These are phyloP conservation scores for Stropharia rugosoannulata DNA, from an alignment of 768 basidiomycete genomes.

Conservation along the genomic window DNA sequence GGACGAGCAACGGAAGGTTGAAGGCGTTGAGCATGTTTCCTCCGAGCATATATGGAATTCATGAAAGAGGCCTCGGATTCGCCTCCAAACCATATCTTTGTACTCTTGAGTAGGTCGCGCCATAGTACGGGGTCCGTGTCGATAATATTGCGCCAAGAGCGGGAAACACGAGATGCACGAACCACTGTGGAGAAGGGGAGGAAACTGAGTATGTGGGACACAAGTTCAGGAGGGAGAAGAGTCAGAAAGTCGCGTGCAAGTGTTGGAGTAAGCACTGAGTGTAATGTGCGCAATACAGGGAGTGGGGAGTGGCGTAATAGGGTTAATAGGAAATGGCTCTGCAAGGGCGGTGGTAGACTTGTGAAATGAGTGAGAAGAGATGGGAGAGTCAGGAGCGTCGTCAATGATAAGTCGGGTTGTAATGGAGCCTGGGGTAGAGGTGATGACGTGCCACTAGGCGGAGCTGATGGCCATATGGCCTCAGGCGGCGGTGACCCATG, in stretches of 20 bases:
- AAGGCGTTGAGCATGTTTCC: conserved; percentile 42
- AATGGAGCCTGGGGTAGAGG: conserved; percentile 69
- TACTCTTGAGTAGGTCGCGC: conserved; percentile 81
- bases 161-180: conserved; percentile 85
- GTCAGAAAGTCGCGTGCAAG: conserved; percentile 94
- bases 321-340: conserved; percentile 92
- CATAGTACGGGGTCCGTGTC: conserved; percentile 88
- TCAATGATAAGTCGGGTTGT: conserved; percentile 79
- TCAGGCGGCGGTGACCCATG: conserved; percentile 78
- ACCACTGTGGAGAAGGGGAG: conserved; percentile 83
- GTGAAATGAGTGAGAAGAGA: conserved; percentile 81
- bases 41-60: conserved; percentile 61
- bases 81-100: conserved; percentile 88
- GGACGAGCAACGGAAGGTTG: conserved; percentile 35
- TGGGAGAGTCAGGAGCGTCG: conserved; percentile 85
- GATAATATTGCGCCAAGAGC: conserved; percentile 87
- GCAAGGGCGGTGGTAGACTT: conserved; percentile 73
- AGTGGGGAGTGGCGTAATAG: conserved; percentile 90
- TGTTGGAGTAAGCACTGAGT: conserved; percentile 86
- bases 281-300: conserved; percentile 85
- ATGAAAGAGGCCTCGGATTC: conserved; percentile 83
- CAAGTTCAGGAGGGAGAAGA: conserved; percentile 88
- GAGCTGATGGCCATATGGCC: conserved; percentile 76
- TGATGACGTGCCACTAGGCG: conserved; percentile 76
- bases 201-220: conserved; percentile 83